Evolutionary conservation across 805 yeast genomes (phyloP).

Genomic region (Yamadazyma sp.): DNA sequence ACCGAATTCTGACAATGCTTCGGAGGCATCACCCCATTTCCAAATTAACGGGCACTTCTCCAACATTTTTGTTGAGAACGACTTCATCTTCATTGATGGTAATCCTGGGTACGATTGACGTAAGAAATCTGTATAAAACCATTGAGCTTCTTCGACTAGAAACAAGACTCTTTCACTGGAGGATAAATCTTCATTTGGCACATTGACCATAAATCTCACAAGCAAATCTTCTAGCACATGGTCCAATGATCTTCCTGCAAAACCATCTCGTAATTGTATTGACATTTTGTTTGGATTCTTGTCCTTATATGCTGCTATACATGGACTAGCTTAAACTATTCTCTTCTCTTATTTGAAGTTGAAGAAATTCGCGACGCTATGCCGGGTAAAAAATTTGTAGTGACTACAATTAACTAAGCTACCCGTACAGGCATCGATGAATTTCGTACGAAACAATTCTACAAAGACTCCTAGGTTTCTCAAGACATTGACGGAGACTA

Average conservation of each 20-base stretch:
- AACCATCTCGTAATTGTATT: slow-evolving; percentile 53
- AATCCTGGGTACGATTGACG: slow-evolving; percentile 69
- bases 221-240: slow-evolving; percentile 80
- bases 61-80: slow-evolving; percentile 67
- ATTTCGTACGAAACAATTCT: slow-evolving; percentile 10
- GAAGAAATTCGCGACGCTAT: slow-evolving; percentile 1
- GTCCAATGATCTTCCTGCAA: slow-evolving; percentile 66
- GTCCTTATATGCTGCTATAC: background rate
- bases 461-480: slow-evolving; percentile 33
- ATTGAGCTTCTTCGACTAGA: slow-evolving; percentile 96
- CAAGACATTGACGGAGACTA: slow-evolving; percentile 35
- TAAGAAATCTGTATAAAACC: slow-evolving; percentile 91
- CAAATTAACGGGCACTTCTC: slow-evolving; percentile 73
- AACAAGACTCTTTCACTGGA: slow-evolving; percentile 79
- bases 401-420: too few species aligned
- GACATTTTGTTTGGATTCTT: slow-evolving; percentile 43
- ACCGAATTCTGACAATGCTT: slow-evolving; percentile 76
- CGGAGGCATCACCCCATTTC: slow-evolving; percentile 83
- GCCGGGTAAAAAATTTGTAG: slow-evolving; percentile 11
- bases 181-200: slow-evolving; percentile 87
- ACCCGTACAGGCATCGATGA: slow-evolving; percentile 3
- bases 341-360: background rate
- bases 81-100: slow-evolving; percentile 75
- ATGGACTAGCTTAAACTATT: background rate
- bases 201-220: slow-evolving; percentile 87